Conservation (phyloP, 257 asterid species). For the Ilex asprella region DNA sequence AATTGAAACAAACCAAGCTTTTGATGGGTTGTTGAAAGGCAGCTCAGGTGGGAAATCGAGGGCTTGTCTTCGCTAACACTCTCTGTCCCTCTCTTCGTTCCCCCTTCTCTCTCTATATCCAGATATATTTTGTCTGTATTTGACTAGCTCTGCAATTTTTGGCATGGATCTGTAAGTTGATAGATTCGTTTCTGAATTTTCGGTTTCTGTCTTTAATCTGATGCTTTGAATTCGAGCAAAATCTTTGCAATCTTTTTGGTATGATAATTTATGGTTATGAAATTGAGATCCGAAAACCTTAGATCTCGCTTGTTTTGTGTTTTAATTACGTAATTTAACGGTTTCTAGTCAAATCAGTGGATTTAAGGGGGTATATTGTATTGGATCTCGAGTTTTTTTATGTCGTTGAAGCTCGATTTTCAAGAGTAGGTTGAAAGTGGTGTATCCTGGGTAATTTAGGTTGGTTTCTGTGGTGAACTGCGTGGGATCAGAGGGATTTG, state of each 20-base stretch:
- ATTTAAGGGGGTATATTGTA: slow-evolving; percentile 1
- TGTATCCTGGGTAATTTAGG: slow-evolving; percentile 16
- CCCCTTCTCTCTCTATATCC: slow-evolving; percentile 1
- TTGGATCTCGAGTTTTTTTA: slow-evolving; percentile 44
- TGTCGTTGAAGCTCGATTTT: slow-evolving; percentile 29
- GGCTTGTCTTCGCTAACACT: slow-evolving; percentile 34
- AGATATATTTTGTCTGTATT: slow-evolving; percentile 3
- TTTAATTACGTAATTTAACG: slow-evolving; percentile 11
- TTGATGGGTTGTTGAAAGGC: slow-evolving; percentile 26
- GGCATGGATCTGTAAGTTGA: slow-evolving; percentile 48
- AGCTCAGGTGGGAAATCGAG: slow-evolving; percentile 42
- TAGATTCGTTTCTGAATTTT: slow-evolving; percentile 5
- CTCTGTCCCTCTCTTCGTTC: slow-evolving; percentile 10
- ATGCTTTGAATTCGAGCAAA: slow-evolving; percentile 17
- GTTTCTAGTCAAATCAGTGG: slow-evolving; percentile 6
- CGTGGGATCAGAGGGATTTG: too few relatives aligned
- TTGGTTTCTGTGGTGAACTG: too few relatives aligned
- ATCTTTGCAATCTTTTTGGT: slow-evolving; percentile 15
- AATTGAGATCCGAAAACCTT: slow-evolving; percentile 38
- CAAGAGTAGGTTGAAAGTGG: slow-evolving; percentile 15
- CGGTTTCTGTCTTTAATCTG: slow-evolving; percentile 8
- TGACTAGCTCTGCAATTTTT: slow-evolving; percentile 21
- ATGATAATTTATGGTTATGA: not conserved
- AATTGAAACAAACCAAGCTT: not conserved
- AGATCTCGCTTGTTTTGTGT: slow-evolving; percentile 47